Base-by-base conservation (phyloP, 495 filamentous ascomycete genomes). In the Terfezia claveryi region DNA sequence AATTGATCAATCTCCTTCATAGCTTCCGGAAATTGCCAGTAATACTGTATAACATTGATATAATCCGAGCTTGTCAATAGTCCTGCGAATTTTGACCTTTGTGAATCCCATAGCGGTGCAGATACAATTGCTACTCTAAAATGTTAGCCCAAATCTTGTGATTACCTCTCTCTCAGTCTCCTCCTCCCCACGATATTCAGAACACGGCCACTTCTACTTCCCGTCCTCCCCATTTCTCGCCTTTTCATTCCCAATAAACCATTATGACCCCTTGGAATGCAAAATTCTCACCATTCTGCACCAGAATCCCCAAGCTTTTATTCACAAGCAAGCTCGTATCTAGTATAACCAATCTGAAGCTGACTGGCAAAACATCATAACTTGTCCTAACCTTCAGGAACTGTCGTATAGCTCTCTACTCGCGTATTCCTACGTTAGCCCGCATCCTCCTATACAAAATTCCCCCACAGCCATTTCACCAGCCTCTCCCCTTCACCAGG, bases 1-100 rank as follows among this genome's bases (percentile, higher is more conserved):
- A 99, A 96, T 64, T 94, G 82, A 64, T 96, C 91, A 64, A 96
- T 82, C 64, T 87, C 76, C 55, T 80, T 78, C 54, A 99, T 74
- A 11, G 85, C 81, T 49, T 89, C 85, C 14, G 92, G 92, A 62
- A 89, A 93, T 70, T 96, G 89, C 80, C 91, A 96, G 72, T 96
- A 96, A 68, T 96, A 99, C 69, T 96, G 92, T 54, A 99, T 92
- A 55, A 99, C 82, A 66, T 99, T 99, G 72, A 99, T 84, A 68
- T 91, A 99, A 68, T 99, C 91, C 58, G 86, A 91, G 50, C 85
- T 92, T 20, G 91, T 96, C 63, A 99, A 75, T 23, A 96, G 74
- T 52, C 91, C 91, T 23, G 92, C 91, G 66, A 96, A 99, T 23
- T 81, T 86, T 27, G 87, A 94, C 5, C 81, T 83, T 55, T 85